Evolutionary conservation across 257 asterid species (phyloP).

Genomic region (Echites panduratus): DNA sequence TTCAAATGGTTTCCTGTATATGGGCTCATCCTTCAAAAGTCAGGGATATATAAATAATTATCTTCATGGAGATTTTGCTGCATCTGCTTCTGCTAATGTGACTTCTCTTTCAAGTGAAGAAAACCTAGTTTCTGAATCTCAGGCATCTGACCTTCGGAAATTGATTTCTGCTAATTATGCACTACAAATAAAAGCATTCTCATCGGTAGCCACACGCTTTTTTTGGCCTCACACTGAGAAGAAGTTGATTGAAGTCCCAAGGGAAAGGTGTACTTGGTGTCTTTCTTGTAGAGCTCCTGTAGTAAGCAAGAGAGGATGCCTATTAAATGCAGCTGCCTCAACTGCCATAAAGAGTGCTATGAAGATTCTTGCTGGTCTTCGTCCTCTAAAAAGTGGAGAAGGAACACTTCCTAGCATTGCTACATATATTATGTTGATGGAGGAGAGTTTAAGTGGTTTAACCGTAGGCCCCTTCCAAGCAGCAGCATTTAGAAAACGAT

Average conservation of each 20-base stretch:
- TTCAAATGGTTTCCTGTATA: slow-evolving; percentile 31
- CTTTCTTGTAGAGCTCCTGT: slow-evolving; percentile 62
- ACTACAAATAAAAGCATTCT: slow-evolving; percentile 72
- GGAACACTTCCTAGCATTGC: slow-evolving; percentile 56
- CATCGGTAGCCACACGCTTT: slow-evolving; percentile 59
- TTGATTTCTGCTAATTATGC: slow-evolving; percentile 41
- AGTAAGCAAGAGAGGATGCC: slow-evolving; percentile 66
- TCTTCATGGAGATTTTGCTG: slow-evolving; percentile 82
- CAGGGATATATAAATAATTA: slow-evolving; percentile 60
- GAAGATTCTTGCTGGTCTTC: slow-evolving; percentile 53
- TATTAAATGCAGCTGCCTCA: slow-evolving; percentile 79
- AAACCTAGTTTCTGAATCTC: slow-evolving; percentile 35
- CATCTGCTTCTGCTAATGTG: slow-evolving; percentile 79
- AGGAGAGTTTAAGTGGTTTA: slow-evolving; percentile 76
- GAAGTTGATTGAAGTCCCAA: slow-evolving; percentile 66
- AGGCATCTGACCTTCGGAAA: slow-evolving; percentile 43
- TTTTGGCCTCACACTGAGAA: slow-evolving; percentile 81
- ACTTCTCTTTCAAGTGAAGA: slow-evolving; percentile 61
- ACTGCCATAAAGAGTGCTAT: slow-evolving; percentile 58
- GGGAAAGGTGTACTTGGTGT: slow-evolving; percentile 96
- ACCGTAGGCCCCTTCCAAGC: slow-evolving; percentile 56
- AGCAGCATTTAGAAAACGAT: slow-evolving; percentile 47
- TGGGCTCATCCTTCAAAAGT: slow-evolving; percentile 59
- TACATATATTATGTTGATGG: slow-evolving; percentile 55
- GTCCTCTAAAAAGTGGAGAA: slow-evolving; percentile 50